These are phyloP conservation scores for Termitomyces sp. DNA, from an alignment of 768 basidiomycete genomes.

Conservation along the genomic window DNA sequence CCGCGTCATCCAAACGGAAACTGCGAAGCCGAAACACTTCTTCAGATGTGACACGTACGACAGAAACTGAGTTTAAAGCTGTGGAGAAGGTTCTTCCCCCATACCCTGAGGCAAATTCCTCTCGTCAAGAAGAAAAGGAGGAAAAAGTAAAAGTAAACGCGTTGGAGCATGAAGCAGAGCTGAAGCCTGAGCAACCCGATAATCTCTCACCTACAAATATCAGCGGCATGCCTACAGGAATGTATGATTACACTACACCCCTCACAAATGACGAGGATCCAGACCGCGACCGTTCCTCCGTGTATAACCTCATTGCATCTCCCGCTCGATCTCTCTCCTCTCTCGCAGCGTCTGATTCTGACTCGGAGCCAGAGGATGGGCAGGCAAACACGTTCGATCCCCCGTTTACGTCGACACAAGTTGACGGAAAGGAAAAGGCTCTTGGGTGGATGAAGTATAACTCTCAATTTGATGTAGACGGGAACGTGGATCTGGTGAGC, in stretches of 20 bases:
- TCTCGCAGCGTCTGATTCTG: slow-evolving; percentile 25
- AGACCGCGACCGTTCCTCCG: slow-evolving; percentile 3
- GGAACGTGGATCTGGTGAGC: slow-evolving; percentile 45
- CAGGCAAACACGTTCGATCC: slow-evolving; percentile 22
- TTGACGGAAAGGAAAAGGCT: slow-evolving; percentile 6
- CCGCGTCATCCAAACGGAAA: slow-evolving; percentile 16
- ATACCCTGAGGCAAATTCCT: background rate
- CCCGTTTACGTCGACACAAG: slow-evolving; percentile 28
- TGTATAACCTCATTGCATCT: slow-evolving; percentile 17
- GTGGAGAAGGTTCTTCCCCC: background rate
- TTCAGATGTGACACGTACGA: background rate
- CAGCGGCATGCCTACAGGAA: background rate
- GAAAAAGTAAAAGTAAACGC: background rate
- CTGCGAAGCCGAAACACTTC: background rate
- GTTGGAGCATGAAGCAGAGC: background rate
- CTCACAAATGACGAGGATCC: slow-evolving; percentile 7
- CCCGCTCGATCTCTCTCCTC: slow-evolving; percentile 29
- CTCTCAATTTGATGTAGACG: slow-evolving; percentile 55
- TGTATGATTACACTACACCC: slow-evolving; percentile 6
- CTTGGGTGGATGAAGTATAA: slow-evolving; percentile 39
- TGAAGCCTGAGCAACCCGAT: background rate
- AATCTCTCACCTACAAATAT: background rate
- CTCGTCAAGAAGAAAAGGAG: background rate
- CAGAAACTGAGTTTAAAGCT: background rate
- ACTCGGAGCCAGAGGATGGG: slow-evolving; percentile 13